Evolutionary conservation across 148 eudicot species (phyloP).

Genomic region (Chenopodium suecicum): DNA sequence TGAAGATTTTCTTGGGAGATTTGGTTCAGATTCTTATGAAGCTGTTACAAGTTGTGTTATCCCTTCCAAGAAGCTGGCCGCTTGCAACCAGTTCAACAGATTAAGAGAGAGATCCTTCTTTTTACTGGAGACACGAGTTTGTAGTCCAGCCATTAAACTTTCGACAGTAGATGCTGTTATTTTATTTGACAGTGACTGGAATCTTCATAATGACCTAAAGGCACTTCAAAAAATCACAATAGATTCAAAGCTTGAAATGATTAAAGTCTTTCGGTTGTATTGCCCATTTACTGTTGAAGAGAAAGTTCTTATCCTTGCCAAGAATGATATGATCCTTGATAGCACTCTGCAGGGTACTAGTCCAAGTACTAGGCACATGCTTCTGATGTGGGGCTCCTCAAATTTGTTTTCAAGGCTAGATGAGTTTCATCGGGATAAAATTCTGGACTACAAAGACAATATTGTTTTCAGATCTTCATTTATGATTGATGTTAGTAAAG

Average conservation of each 20-base stretch:
- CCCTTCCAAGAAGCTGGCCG: conserved; percentile 42
- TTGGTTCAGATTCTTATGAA: conserved; percentile 67
- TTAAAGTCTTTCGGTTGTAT: conserved; percentile 69
- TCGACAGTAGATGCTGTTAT: conserved; percentile 53
- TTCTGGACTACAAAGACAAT: conserved; percentile 18
- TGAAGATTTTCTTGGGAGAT: conserved; percentile 62
- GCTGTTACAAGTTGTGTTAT: conserved; percentile 41
- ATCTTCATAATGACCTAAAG: conserved; percentile 64
- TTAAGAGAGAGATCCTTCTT: conserved; percentile 43
- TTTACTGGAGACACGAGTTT: conserved; percentile 66
- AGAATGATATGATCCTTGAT: conserved; percentile 50
- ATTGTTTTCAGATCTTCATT: conserved; percentile 33
- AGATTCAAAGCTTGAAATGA: conserved; percentile 49
- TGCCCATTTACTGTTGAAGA: conserved; percentile 70
- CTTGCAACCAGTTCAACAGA: conserved; percentile 50
- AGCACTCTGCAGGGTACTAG: conserved; percentile 32
- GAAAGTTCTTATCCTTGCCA: conserved; percentile 56
- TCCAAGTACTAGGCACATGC: conserved; percentile 43
- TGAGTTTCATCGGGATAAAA: conserved; percentile 37
- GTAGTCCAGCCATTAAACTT: conserved; percentile 51
- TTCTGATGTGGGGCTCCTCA: conserved; percentile 77
- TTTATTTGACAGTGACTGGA: conserved; percentile 70
- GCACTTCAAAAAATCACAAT: conserved; percentile 60
- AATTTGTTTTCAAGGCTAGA: conserved; percentile 57
- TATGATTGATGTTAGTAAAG: conserved; percentile 46